Evolutionary conservation across 768 basidiomycete species (phyloP).

Genomic region (Coprinopsis sp.): DNA sequence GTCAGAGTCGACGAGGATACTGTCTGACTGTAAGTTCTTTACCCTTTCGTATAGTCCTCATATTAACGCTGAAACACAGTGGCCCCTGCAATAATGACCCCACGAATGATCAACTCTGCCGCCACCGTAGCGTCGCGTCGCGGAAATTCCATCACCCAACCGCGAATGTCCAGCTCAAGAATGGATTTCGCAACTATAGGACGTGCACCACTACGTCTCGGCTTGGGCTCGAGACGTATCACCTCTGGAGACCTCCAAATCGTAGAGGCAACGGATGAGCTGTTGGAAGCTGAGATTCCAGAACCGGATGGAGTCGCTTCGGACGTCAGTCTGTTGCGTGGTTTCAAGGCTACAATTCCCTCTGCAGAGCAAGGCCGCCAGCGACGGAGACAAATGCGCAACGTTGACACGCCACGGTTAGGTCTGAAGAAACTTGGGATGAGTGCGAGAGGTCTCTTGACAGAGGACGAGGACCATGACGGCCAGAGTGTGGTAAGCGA

Average conservation of each 20-base stretch:
- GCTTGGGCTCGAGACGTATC: conserved; percentile 58
- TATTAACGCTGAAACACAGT: conserved; percentile 37
- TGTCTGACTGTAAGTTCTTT: conserved; percentile 63
- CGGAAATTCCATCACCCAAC: conserved; percentile 27
- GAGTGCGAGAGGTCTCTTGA: conserved; percentile 69
- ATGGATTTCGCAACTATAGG: conserved; percentile 77
- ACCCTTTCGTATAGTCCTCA: conserved; percentile 3
- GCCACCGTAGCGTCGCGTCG: conserved; percentile 60
- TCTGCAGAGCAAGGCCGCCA: conserved; percentile 76
- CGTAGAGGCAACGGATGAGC: conserved; percentile 74
- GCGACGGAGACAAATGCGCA: conserved; percentile 74
- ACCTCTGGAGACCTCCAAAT: conserved; percentile 84
- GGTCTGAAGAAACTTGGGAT: conserved; percentile 80
- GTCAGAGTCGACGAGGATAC: conserved; percentile 64
- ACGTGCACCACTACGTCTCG: conserved; percentile 68
- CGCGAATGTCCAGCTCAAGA: conserved; percentile 33
- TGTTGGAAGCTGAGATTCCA: conserved; percentile 67
- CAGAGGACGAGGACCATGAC: conserved; percentile 52
- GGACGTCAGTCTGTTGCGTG: conserved; percentile 77
- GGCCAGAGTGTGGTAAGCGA: conserved; percentile 65
- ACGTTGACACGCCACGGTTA: conserved; percentile 67
- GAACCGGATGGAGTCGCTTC: conserved; percentile 67
- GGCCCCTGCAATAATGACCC: conserved; percentile 88
- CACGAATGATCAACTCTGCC: conserved; percentile 70
- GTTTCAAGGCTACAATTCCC: conserved; percentile 94